phyloP scores from a whole-genome alignment of 2,329 filamentous ascomycete species.

The Botrytis squamosa region DNA sequence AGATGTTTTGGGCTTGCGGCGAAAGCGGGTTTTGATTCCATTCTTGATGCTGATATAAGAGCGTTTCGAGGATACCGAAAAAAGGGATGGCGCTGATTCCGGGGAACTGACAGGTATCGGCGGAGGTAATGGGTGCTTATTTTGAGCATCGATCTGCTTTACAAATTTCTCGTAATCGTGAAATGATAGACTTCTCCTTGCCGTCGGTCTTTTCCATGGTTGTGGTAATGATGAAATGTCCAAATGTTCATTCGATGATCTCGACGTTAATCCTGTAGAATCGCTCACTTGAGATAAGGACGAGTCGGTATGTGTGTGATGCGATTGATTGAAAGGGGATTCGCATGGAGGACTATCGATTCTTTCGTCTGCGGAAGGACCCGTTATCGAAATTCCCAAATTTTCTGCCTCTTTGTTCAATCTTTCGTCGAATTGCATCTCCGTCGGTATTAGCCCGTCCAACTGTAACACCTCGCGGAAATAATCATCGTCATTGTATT shows the following conservation, averaged over 20 bases:
- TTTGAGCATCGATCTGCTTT: constrained; percentile 29
- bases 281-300: constrained; percentile 33
- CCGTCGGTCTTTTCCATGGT: constrained; percentile 24
- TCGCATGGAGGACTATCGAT: constrained; percentile 30
- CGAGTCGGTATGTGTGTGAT: constrained; percentile 34
- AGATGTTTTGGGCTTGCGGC: constrained; percentile 27
- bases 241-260: constrained; percentile 31
- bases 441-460: constrained; percentile 30
- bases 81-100: constrained; percentile 35
- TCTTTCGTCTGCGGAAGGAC: constrained; percentile 23
- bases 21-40: constrained; percentile 31
- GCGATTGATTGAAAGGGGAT: constrained; percentile 30
- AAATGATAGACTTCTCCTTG: constrained; percentile 35
- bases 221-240: constrained; percentile 13
- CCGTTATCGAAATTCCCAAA: constrained; percentile 35
- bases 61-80: constrained; percentile 36
- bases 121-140: constrained; percentile 15
- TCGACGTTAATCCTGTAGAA: constrained; percentile 36
- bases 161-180: constrained; percentile 38
- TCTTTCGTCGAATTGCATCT: constrained; percentile 31
- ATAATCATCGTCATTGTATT: constrained; percentile 36
- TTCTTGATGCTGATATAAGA: constrained; percentile 35
- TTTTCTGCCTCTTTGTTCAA: constrained; percentile 33
- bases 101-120: constrained; percentile 25
- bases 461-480: constrained; percentile 36